phyloP scores from a whole-genome alignment of 1,284 basidiomycete genomes.

The Prillingera fragicola region DNA sequence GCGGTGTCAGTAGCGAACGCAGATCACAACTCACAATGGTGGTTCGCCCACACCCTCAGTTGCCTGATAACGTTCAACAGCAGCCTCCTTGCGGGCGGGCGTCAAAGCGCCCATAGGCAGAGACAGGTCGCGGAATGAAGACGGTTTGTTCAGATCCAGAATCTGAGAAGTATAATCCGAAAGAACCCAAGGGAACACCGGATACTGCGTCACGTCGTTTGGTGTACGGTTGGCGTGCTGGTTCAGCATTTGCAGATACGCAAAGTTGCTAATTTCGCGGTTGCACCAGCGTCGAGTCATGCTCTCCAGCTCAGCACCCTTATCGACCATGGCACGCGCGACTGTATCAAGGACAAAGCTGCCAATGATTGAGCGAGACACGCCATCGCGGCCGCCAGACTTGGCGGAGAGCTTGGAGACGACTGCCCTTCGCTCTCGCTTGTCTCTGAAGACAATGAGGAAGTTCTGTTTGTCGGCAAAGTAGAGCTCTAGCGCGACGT shows the following conservation, averaged over 20 bases:
- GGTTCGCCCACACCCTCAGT: slow-evolving; percentile 73
- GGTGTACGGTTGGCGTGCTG: slow-evolving; percentile 86
- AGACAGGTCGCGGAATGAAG: slow-evolving; percentile 65
- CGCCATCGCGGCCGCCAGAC: slow-evolving; percentile 39
- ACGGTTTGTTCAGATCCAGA: slow-evolving; percentile 63
- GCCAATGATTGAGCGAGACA: slow-evolving; percentile 41
- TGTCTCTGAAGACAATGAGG: slow-evolving; percentile 69
- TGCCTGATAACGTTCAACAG: slow-evolving; percentile 67
- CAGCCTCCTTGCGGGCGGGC: slow-evolving; percentile 63
- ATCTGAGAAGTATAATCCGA: slow-evolving; percentile 73
- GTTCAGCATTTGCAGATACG: slow-evolving; percentile 78
- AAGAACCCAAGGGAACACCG: slow-evolving; percentile 83
- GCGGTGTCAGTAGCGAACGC: background rate
- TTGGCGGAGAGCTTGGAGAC: slow-evolving; percentile 55
- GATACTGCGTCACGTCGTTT: slow-evolving; percentile 88
- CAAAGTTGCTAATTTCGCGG: slow-evolving; percentile 83
- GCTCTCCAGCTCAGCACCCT: slow-evolving; percentile 45
- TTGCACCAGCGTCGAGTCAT: slow-evolving; percentile 66
- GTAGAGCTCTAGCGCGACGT: slow-evolving; percentile 87
- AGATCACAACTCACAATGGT: slow-evolving; percentile 56
- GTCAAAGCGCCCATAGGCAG: slow-evolving; percentile 91
- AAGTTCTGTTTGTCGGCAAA: slow-evolving; percentile 81
- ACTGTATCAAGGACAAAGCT: slow-evolving; percentile 47
- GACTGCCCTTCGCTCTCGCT: slow-evolving; percentile 60
- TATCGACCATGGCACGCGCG: slow-evolving; percentile 42